Evolutionary conservation across 768 basidiomycete species (phyloP), one percentile per base, ranked within the genome.

Genomic region (Russula lepida): DNA sequence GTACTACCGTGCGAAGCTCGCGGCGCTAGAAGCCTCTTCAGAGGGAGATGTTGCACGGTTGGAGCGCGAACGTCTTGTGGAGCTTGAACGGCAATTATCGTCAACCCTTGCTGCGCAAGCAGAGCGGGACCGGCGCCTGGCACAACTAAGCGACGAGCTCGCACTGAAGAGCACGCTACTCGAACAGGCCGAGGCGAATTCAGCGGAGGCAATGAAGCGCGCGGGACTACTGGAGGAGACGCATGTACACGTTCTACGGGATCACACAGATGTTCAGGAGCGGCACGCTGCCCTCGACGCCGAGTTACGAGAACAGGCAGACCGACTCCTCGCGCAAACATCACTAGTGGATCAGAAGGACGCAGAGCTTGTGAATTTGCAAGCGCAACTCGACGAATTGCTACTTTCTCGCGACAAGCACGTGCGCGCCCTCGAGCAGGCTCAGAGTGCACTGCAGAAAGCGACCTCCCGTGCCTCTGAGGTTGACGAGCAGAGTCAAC

Each of bases 1-100:
- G 1, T 98, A 89, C 75, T 97, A 94, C 71, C 91, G 95, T 53
- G 91, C 95, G 50, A 98, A 98, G 74, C 76, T 95, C n/a, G 81
- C 85, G 3, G 93, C 95, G 0, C 74, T 92, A 54, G 97, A 98
- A 71, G 74, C 81, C 1, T 78, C 81, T 47, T 81, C 84, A 19
- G 80, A 85, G 11, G 69, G 74, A 6, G 94, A 95, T 35, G 69
- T 84, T 2, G 74, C 77, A 33, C 84, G 84, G 30, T 70, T 95
- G 6, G 94, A 97, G 65, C 83, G 85, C 12, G 88, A 92, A 53
- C 89, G 93, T 39, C 73, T 85, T 21, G 69, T 77, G 19, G 85
- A 89, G 41, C 79, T 95, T 39, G 94, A 95, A 71, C 78, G 78
- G 27, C 84, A 86, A 63, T 72, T 93, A 35, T 76, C 85, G 17